Evolutionary conservation across 1,284 basidiomycete species (phyloP).

Genomic region (Chalciporus piperatoides): DNA sequence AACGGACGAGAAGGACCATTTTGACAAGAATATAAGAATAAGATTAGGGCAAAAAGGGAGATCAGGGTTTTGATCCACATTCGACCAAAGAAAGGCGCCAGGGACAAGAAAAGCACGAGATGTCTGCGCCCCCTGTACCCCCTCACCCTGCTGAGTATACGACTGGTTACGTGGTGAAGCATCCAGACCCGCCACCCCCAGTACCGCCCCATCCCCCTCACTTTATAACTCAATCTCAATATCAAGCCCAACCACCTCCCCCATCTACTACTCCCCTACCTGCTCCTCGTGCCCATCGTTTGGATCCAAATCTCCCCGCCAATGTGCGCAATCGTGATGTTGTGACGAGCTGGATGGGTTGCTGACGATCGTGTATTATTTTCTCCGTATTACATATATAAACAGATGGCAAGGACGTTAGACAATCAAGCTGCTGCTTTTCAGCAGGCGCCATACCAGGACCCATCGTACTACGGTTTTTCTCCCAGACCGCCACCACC

Average conservation of each 20-base stretch:
- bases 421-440: slow-evolving; percentile 42
- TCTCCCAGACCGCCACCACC: slow-evolving; percentile 24
- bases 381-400: slow-evolving; percentile 24
- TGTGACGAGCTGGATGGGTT: slow-evolving; percentile 1
- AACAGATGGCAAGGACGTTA: slow-evolving; percentile 62
- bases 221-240: slow-evolving; percentile 27
- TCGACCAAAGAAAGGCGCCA: not conserved
- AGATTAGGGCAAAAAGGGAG: not conserved
- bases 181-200: slow-evolving; percentile 32
- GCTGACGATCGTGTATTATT: slow-evolving; percentile 14
- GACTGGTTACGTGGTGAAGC: slow-evolving; percentile 5
- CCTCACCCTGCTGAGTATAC: slow-evolving; percentile 17
- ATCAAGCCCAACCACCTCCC: slow-evolving; percentile 18
- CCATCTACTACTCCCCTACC: slow-evolving; percentile 48
- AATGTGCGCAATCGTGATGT: slow-evolving; percentile 45
- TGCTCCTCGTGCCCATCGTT: slow-evolving; percentile 63
- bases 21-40: not conserved
- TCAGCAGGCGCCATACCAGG: slow-evolving; percentile 18
- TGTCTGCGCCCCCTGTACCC: slow-evolving; percentile 27
- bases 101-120: not conserved
- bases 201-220: slow-evolving; percentile 44
- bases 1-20: too few relatives aligned
- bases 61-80: not conserved
- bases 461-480: slow-evolving; percentile 16
- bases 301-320: slow-evolving; percentile 59